These are phyloP conservation scores for Penicillium sp. DNA, from an alignment of 2,329 filamentous ascomycete species.

Conservation along the genomic window DNA sequence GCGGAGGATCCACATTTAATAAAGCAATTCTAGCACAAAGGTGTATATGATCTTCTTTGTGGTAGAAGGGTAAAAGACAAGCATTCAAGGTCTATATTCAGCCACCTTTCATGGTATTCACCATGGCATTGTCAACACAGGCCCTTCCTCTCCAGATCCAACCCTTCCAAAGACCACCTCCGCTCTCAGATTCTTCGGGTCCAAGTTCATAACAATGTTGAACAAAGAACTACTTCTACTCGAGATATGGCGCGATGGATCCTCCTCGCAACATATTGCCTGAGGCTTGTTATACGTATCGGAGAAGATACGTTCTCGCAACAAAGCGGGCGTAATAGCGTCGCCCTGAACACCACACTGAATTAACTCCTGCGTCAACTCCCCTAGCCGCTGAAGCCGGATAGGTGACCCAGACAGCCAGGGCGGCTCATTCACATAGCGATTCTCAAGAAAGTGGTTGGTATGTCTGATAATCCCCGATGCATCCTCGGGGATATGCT, in stretches of 20 bases:
- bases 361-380: slow-evolving; percentile 29
- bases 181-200: slow-evolving; percentile 25
- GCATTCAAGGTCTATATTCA: background rate
- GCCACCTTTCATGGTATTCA: slow-evolving; percentile 1
- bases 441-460: slow-evolving; percentile 46
- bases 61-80: background rate
- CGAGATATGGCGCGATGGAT: slow-evolving; percentile 27
- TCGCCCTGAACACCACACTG: slow-evolving; percentile 22
- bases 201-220: slow-evolving; percentile 40
- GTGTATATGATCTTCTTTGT: background rate
- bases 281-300: slow-evolving; percentile 39
- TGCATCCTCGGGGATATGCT: slow-evolving; percentile 37
- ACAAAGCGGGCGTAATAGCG: slow-evolving; percentile 20
- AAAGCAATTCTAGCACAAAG: background rate
- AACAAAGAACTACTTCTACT: slow-evolving; percentile 37
- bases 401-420: slow-evolving; percentile 37
- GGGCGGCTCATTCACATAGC: slow-evolving; percentile 33
- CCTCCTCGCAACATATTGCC: slow-evolving; percentile 38
- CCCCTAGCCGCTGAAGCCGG: slow-evolving; percentile 28
- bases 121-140: slow-evolving; percentile 32
- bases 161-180: slow-evolving; percentile 38
- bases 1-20: too few relatives aligned
- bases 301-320: slow-evolving; percentile 38
- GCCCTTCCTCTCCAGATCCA: slow-evolving; percentile 29
- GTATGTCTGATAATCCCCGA: slow-evolving; percentile 44